These are phyloP conservation scores for Silene vulgaris DNA, from an alignment of 179 eudicot genomes.

Conservation along the genomic window DNA sequence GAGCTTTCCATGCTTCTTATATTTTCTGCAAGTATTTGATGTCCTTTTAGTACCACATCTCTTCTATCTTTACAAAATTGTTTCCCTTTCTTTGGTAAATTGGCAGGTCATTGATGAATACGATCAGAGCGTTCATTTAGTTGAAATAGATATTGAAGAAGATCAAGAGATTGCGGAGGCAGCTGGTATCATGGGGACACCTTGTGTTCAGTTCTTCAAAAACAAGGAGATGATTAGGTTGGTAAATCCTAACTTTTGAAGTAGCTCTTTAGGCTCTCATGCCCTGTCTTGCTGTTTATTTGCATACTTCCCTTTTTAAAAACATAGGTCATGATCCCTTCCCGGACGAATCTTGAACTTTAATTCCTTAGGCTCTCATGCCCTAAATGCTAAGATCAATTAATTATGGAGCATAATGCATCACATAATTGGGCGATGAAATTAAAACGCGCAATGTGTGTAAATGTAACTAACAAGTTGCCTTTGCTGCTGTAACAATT, in stretches of 20 bases:
- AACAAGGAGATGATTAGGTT: conserved; percentile 92
- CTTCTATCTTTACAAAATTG: neutral
- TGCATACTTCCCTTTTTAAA: neutral
- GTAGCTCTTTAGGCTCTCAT: too few species aligned
- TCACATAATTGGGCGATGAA: too few species aligned
- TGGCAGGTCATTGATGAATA: conserved; percentile 92
- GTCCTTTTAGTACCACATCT: neutral
- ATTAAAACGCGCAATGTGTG: too few species aligned
- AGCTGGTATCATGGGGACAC: conserved; percentile 97
- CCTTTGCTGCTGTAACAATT: conserved; percentile 9
- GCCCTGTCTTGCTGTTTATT: neutral
- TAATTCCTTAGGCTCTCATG: neutral
- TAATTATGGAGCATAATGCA: too few species aligned
- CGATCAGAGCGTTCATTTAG: conserved; percentile 70
- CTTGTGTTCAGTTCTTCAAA: conserved; percentile 96
- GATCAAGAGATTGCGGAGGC: conserved; percentile 98
- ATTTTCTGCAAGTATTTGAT: neutral
- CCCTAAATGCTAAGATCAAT: too few species aligned
- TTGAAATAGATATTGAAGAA: conserved; percentile 95
- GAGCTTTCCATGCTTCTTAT: neutral
- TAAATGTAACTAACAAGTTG: too few species aligned
- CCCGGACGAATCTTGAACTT: neutral
- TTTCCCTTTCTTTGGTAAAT: neutral
- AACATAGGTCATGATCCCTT: neutral
- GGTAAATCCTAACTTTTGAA: conserved; percentile 27